A percentile compares a stretch with the other conserved stretches of the same genome.
Evolutionary conservation across 1,284 basidiomycete species (phyloP).

Genomic region (Hemileccinum hortonii): DNA sequence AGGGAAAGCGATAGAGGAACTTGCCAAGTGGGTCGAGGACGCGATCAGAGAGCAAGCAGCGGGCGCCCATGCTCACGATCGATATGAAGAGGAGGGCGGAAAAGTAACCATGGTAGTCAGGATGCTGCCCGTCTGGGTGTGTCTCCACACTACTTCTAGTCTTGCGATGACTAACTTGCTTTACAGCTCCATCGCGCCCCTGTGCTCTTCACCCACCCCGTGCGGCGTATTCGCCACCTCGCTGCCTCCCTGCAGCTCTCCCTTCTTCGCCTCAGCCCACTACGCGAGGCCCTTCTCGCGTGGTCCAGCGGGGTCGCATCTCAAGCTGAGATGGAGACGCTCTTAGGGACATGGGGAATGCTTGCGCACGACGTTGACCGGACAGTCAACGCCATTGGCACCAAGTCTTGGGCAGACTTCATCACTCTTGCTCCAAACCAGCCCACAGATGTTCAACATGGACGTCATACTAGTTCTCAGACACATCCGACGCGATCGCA

Average conservation of each 20-base stretch:
- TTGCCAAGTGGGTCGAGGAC: constrained; percentile 69
- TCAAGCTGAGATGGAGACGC: constrained; percentile 59
- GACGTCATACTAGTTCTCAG: background rate
- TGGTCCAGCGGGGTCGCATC: constrained; percentile 57
- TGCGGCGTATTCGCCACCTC: constrained; percentile 71
- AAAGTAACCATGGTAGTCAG: constrained; percentile 52
- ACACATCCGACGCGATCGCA: background rate
- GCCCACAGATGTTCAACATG: constrained; percentile 20
- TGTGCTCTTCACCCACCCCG: constrained; percentile 77
- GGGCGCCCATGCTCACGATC: constrained; percentile 37
- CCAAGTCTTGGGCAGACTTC: constrained; percentile 53
- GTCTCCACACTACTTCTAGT: constrained; percentile 33
- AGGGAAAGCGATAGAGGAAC: constrained; percentile 83
- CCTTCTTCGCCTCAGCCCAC: constrained; percentile 55
- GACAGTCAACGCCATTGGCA: constrained; percentile 51
- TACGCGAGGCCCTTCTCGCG: constrained; percentile 55
- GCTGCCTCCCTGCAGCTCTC: constrained; percentile 70
- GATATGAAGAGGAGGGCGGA: constrained; percentile 23
- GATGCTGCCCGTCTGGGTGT: constrained; percentile 87
- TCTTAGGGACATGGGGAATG: constrained; percentile 82
- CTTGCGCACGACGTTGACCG: constrained; percentile 74
- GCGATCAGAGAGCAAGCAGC: constrained; percentile 44
- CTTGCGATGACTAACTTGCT: constrained; percentile 2
- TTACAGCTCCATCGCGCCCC: constrained; percentile 82
- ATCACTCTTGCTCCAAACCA: constrained; percentile 30